Percentiles rank a stretch among this genome's conserved stretches.
phyloP scores from a whole-genome alignment of 2,329 filamentous ascomycete genomes.

The Neofusicoccum kwambonambiense region DNA sequence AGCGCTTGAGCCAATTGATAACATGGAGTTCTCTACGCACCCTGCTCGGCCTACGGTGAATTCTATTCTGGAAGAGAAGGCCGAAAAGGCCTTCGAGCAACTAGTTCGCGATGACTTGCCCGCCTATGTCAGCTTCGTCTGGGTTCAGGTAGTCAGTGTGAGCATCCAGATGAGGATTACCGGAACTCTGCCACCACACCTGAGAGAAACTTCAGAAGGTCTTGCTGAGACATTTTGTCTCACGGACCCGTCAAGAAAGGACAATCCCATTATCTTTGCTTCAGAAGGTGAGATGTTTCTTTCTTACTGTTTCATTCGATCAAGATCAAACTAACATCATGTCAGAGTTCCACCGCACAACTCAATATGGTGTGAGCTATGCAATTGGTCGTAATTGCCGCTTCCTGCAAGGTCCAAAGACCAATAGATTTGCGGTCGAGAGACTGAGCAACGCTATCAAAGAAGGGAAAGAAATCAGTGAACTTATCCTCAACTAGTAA shows the following conservation, averaged over 20 bases:
- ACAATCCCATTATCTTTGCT: slow-evolving; percentile 76
- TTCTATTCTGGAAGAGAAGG: slow-evolving; percentile 59
- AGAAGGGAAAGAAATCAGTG: slow-evolving; percentile 67
- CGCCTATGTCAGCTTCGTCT: slow-evolving; percentile 68
- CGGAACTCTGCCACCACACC: slow-evolving; percentile 62
- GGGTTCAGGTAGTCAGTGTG: slow-evolving; percentile 66
- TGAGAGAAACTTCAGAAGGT: slow-evolving; percentile 70
- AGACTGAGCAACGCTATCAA: slow-evolving; percentile 62
- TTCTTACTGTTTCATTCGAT: neutral
- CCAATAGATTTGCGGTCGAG: slow-evolving; percentile 61
- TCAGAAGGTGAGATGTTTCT: slow-evolving; percentile 59
- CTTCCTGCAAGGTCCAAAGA: slow-evolving; percentile 74
- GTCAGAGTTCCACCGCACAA: slow-evolving; percentile 71
- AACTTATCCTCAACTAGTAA: slow-evolving; percentile 74
- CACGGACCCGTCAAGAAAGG: slow-evolving; percentile 68
- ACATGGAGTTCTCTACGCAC: slow-evolving; percentile 55
- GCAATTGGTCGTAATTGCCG: slow-evolving; percentile 74
- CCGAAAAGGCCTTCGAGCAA: slow-evolving; percentile 62
- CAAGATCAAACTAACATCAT: slow-evolving; percentile 18
- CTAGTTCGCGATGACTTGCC: slow-evolving; percentile 68
- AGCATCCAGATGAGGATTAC: slow-evolving; percentile 68
- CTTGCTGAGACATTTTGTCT: slow-evolving; percentile 75
- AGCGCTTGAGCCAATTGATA: slow-evolving; percentile 57
- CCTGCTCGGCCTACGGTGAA: slow-evolving; percentile 57
- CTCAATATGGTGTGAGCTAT: slow-evolving; percentile 72